These are phyloP conservation scores for Arachnopeziza araneosa DNA, from an alignment of 2,329 filamentous ascomycete genomes.

Conservation along the genomic window DNA sequence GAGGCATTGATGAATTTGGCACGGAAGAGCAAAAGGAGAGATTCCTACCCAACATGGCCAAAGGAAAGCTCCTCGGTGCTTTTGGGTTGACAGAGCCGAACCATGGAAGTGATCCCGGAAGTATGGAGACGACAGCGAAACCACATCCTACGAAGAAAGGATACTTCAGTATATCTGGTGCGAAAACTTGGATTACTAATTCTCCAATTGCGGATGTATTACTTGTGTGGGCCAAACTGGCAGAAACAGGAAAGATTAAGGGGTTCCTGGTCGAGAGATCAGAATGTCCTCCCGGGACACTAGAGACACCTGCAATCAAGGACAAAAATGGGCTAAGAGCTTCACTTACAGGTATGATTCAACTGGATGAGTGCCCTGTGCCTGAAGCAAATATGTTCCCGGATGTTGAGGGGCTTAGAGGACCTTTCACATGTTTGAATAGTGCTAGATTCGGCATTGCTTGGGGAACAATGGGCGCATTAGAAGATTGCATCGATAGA, in stretches of 20 bases:
- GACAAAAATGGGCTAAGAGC: constrained; percentile 93
- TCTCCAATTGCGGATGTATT: constrained; percentile 82
- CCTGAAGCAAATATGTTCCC: constrained; percentile 92
- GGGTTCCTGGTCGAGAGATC: constrained; percentile 86
- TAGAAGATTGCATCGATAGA: constrained; percentile 84
- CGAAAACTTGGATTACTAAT: constrained; percentile 96
- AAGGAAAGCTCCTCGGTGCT: constrained; percentile 75
- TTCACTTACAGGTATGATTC: constrained; percentile 96
- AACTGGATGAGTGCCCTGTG: constrained; percentile 85
- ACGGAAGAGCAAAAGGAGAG: constrained; percentile 82
- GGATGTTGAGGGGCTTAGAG: constrained; percentile 75
- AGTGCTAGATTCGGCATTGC: constrained; percentile 91
- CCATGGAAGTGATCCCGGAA: constrained; percentile 85
- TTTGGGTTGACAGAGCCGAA: constrained; percentile 92
- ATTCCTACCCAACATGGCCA: constrained; percentile 74
- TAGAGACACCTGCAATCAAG: constrained; percentile 88
- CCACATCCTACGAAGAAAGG: constrained; percentile 80
- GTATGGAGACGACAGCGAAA: constrained; percentile 84
- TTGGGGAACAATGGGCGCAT: constrained; percentile 85
- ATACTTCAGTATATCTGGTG: constrained; percentile 70
- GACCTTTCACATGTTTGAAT: constrained; percentile 92
- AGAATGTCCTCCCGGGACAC: constrained; percentile 77
- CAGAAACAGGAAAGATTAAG: constrained; percentile 87
- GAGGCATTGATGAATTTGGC: constrained; percentile 82
- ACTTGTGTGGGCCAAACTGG: constrained; percentile 87